Conservation (phyloP, 306 rosid genomes). For the Vicia sativa region DNA sequence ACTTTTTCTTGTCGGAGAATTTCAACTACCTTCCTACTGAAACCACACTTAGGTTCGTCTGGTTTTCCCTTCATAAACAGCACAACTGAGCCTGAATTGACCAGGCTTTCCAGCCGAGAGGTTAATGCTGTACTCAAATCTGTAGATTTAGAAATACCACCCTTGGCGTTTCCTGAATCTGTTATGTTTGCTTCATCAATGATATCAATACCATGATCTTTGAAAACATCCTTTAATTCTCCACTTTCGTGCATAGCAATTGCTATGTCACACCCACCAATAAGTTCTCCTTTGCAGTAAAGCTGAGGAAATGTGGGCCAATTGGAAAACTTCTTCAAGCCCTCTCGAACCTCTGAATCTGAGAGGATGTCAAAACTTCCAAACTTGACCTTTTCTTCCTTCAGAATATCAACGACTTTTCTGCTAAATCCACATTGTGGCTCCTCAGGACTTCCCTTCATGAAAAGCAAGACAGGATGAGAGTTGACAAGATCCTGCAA, state of each 20-base stretch:
- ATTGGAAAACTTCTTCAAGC: conserved; percentile 79
- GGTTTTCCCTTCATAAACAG: conserved; percentile 94
- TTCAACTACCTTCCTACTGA: conserved; percentile 90
- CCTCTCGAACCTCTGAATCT: conserved; percentile 77
- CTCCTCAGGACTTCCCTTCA: conserved; percentile 91
- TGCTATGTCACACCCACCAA: conserved; percentile 90
- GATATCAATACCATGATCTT: conserved; percentile 67
- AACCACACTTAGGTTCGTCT: conserved; percentile 89
- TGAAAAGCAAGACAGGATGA: conserved; percentile 71
- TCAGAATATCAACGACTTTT: conserved; percentile 76
- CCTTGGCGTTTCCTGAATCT: conserved; percentile 57
- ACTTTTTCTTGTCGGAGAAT: conserved; percentile 83
- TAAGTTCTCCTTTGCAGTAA: conserved; percentile 90
- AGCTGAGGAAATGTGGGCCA: conserved; percentile 98
- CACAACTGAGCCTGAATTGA: conserved; percentile 72
- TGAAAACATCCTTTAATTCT: conserved; percentile 73
- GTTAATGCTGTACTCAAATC: conserved; percentile 63
- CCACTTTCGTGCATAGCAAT: conserved; percentile 94
- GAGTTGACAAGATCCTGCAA: conserved; percentile 66
- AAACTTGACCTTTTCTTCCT: conserved; percentile 72
- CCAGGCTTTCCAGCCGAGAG: conserved; percentile 62
- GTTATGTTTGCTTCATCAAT: conserved; percentile 43
- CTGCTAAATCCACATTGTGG: conserved; percentile 87
- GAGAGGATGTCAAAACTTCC: conserved; percentile 84
- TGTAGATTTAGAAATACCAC: conserved; percentile 62